A percentile compares a stretch with the other conserved stretches of the same genome.
phyloP scores from a whole-genome alignment of 1,139 yeast species.

The Candida tropicalis region DNA sequence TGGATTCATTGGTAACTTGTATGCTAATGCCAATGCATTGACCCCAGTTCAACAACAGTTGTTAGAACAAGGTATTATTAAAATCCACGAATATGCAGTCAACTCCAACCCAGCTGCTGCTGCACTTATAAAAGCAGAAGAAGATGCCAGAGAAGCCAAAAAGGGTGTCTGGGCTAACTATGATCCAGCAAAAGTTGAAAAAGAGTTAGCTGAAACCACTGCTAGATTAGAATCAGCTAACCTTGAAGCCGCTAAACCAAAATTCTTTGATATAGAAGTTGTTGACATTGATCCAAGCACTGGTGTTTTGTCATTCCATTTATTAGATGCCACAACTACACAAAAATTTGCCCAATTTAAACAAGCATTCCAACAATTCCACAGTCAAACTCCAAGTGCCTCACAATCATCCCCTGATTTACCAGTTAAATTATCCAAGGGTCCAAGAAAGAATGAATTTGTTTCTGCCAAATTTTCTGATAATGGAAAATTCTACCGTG shows the following conservation, averaged over 20 bases:
- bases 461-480: constrained; percentile 61
- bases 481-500: constrained; percentile 63
- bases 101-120: constrained; percentile 55
- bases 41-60: constrained; percentile 64
- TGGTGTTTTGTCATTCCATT: constrained; percentile 61
- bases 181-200: constrained; percentile 37
- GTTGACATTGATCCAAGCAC: constrained; percentile 46
- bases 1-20: constrained; percentile 76
- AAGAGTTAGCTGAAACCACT: constrained; percentile 25
- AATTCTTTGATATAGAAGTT: constrained; percentile 64
- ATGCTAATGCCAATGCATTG: constrained; percentile 48
- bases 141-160: constrained; percentile 53
- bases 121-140: constrained; percentile 64
- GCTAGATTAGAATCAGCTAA: constrained; percentile 24
- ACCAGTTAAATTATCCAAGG: constrained; percentile 45
- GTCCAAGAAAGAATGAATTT: constrained; percentile 59
- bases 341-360: constrained; percentile 45
- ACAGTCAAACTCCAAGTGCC: constrained; percentile 42
- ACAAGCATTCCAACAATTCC: constrained; percentile 48
- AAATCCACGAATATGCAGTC: constrained; percentile 68
- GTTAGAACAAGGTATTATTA: constrained; percentile 65
- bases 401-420: constrained; percentile 41
- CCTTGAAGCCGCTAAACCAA: constrained; percentile 39
- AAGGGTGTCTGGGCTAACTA: constrained; percentile 71
- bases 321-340: constrained; percentile 37